A percentile compares a stretch with the other conserved stretches of the same genome.
phyloP scores from a whole-genome alignment of 202 grass and related monocot species.

The Digitaria exilis region DNA sequence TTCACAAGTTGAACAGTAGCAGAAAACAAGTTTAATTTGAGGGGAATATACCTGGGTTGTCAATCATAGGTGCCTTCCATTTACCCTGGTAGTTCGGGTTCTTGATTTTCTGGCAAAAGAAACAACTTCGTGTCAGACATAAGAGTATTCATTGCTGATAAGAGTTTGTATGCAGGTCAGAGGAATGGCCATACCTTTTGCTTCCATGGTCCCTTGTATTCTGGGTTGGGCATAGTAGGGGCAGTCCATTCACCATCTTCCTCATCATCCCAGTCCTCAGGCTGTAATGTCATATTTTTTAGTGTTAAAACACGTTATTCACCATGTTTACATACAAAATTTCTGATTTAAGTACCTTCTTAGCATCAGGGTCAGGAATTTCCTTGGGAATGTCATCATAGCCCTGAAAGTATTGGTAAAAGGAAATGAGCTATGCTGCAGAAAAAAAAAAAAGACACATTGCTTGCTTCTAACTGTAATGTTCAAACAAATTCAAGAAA shows the following conservation, averaged over 20 bases:
- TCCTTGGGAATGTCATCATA: conserved; percentile 83
- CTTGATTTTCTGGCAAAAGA: conserved; percentile 83
- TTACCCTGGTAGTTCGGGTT: conserved; percentile 98
- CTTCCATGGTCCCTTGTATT: conserved; percentile 85
- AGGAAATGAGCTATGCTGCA: background rate
- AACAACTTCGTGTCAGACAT: conserved; percentile 28
- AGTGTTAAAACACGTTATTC: background rate
- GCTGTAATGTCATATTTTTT: conserved; percentile 45
- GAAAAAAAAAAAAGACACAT: background rate
- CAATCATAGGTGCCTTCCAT: conserved; percentile 95
- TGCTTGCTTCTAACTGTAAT: background rate
- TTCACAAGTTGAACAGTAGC: background rate
- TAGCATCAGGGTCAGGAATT: conserved; percentile 76
- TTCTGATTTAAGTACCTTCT: conserved; percentile 43
- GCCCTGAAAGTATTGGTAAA: conserved; percentile 48
- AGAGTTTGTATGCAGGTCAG: background rate
- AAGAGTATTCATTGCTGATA: background rate
- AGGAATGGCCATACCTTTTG: conserved; percentile 61
- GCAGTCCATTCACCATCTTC: conserved; percentile 93
- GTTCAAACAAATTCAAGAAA: background rate
- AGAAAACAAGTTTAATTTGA: background rate
- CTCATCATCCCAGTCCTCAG: conserved; percentile 89
- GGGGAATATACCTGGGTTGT: conserved; percentile 74
- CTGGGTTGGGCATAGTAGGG: conserved; percentile 76
- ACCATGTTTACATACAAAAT: background rate